Evolutionary conservation across 768 basidiomycete species (phyloP), one percentile per base, ranked within the genome.

Genomic region (Rhizopogon roseolus): DNA sequence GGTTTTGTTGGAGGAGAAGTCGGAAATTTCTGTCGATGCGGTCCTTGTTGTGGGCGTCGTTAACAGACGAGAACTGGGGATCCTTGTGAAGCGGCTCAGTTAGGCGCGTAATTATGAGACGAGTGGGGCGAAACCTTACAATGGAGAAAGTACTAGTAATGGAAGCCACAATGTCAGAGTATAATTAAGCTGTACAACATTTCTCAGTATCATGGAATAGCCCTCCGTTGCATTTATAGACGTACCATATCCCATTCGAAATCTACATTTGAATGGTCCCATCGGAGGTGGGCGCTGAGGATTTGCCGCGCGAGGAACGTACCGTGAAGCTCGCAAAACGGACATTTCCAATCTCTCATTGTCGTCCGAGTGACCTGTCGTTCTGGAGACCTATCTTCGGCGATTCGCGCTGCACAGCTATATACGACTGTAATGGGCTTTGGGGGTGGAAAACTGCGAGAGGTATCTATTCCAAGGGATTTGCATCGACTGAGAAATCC

Each of bases 251-350:
- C 52, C 80, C 82, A 82, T 29, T 54, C 55, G 8, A 63, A 62
- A 38, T 61, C 56, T 32, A 79, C 68, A n/a, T 68, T 71, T 1
- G 60, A 22, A 54, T 86, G 84, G 59, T 81, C 80, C 67, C 73
- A 73, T 7, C 61, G 53, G 22, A 86, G 55, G 60, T 86, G 84
- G n/a, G 60, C 71, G 27, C 61, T 61, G 1, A 86, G 65, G 71
- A 78, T 73, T 27, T 61, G 70, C 11, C 63, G 67, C 22, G 75
- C 78, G 7, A 57, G 45, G 42, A 86, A 80, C 0, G 54, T 54
- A 22, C 66, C 69, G 45, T 81, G 72, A 9, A 80, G 51, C 36
- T 72, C 69, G 58, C 84, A 86, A n/a, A 85, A 57, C 0, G 84
- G 82, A 58, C 84, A 86, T 39, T 65, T 39, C 73, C 78, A 81